These are phyloP conservation scores for Globisporangium camurandrum DNA, from an alignment of 352 stramenopile species.

Conservation along the genomic window DNA sequence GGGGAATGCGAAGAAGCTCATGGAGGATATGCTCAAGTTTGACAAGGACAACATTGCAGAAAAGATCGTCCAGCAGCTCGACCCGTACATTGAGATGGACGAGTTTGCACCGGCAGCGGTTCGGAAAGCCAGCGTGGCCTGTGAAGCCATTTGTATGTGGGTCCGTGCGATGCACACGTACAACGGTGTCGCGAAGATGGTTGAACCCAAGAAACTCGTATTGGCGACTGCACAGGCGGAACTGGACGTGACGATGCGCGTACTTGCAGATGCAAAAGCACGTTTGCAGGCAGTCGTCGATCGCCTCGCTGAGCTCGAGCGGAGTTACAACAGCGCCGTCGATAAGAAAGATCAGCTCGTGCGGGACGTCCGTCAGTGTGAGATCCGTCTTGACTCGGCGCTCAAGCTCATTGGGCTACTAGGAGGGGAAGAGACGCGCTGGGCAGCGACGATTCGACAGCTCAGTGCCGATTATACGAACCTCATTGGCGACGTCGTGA, in stretches of 20 bases:
- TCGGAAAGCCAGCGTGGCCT: constrained; percentile 87
- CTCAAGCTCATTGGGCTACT: constrained; percentile 88
- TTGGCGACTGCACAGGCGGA: constrained; percentile 76
- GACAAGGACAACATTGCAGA: constrained; percentile 87
- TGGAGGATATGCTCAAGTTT: constrained; percentile 88
- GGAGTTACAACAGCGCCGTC: constrained; percentile 82
- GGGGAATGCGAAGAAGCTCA: constrained; percentile 83
- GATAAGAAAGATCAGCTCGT: constrained; percentile 84
- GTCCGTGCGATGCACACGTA: constrained; percentile 92
- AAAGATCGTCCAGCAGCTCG: constrained; percentile 83
- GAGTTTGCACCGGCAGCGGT: constrained; percentile 87
- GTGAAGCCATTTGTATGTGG: constrained; percentile 93
- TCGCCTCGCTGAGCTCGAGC: constrained; percentile 85
- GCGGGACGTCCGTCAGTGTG: constrained; percentile 70
- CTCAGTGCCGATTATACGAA: constrained; percentile 80
- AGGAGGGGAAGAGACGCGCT: constrained; percentile 86
- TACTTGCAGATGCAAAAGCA: constrained; percentile 81
- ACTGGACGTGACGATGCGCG: constrained; percentile 81
- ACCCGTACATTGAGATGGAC: constrained; percentile 88
- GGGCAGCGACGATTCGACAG: constrained; percentile 80
- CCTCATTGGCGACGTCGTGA: constrained; percentile 87
- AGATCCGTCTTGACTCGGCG: constrained; percentile 85
- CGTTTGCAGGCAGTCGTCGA: constrained; percentile 79
- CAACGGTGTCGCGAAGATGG: constrained; percentile 86
- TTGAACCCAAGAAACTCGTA: constrained; percentile 90